These are phyloP conservation scores for Venturia carpophila DNA, from an alignment of 2,329 filamentous ascomycete genomes.

Conservation along the genomic window DNA sequence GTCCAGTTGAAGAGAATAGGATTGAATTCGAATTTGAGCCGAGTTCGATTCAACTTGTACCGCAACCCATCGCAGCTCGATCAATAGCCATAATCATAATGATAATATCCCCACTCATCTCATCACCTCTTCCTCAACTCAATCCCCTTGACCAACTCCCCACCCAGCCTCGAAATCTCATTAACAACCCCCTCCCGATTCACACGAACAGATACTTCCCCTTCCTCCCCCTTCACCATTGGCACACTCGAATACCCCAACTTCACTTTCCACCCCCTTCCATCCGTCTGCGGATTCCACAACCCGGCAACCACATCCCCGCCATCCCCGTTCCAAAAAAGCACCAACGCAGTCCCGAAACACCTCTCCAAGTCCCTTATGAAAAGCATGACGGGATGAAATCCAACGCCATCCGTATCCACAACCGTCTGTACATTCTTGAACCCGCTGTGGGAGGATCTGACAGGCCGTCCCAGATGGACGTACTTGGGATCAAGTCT, in stretches of 20 bases:
- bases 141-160: constrained; percentile 57
- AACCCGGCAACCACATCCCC: constrained; percentile 55
- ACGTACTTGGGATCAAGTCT: constrained; percentile 47
- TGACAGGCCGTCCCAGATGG: constrained; percentile 19
- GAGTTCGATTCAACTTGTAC: too few relatives aligned
- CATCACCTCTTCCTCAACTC: constrained; percentile 36
- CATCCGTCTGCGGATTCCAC: constrained; percentile 52
- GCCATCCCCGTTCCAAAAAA: constrained; percentile 62
- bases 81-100: too few relatives aligned
- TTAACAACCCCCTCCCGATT: constrained; percentile 61
- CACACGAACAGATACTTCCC: constrained; percentile 46
- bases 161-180: constrained; percentile 60
- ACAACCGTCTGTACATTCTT: constrained; percentile 64
- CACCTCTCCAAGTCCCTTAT: constrained; percentile 57
- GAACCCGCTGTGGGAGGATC: constrained; percentile 44
- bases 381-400: constrained; percentile 55
- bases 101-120: too few relatives aligned
- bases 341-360: constrained; percentile 64
- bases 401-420: constrained; percentile 41
- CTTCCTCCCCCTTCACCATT: constrained; percentile 28
- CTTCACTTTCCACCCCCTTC: constrained; percentile 61
- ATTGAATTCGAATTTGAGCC: too few relatives aligned
- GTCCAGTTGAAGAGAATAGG: too few relatives aligned
- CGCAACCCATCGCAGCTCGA: too few relatives aligned
- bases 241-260: constrained; percentile 61